Evolutionary conservation across 305 asterid species (phyloP).

Genomic region (Solanum aculeatissimum): DNA sequence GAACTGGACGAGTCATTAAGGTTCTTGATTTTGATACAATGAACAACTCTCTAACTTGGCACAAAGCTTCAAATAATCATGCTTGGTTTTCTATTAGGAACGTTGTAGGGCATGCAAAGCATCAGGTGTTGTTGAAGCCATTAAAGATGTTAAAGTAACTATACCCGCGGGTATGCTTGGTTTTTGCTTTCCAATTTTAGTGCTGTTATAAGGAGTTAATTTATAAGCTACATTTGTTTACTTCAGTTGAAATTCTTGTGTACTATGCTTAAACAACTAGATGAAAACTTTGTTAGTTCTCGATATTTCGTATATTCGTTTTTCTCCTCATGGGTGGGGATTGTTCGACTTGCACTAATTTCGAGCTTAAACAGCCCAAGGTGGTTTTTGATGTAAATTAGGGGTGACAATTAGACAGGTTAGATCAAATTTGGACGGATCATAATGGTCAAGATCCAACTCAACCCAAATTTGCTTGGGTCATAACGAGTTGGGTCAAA

Average conservation of each 20-base stretch:
- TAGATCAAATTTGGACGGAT: too few species aligned
- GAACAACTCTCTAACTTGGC: slow-evolving; percentile 2
- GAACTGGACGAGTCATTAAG: slow-evolving; percentile 68
- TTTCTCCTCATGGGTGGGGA: neutral
- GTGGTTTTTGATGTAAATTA: neutral
- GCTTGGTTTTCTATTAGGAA: slow-evolving; percentile 26
- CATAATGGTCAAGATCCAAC: too few species aligned
- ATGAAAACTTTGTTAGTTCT: neutral
- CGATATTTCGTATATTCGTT: neutral
- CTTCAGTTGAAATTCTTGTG: neutral
- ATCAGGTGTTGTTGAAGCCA: slow-evolving; percentile 63
- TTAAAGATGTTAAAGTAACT: slow-evolving; percentile 61
- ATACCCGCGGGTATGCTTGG: slow-evolving; percentile 67
- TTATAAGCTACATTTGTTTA: neutral
- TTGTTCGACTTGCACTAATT: neutral
- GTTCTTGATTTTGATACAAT: slow-evolving; percentile 26
- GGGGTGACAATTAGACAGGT: too few species aligned
- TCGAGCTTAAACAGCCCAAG: neutral
- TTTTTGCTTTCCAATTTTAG: neutral
- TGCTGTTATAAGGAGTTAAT: neutral
- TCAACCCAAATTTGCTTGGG: too few species aligned
- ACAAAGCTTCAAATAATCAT: neutral
- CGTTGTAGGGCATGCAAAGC: slow-evolving; percentile 61
- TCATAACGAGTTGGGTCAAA: too few species aligned
- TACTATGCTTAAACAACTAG: neutral